phyloP scores from a whole-genome alignment of 2,329 filamentous ascomycete species.

The Trichoderma arundinaceum region DNA sequence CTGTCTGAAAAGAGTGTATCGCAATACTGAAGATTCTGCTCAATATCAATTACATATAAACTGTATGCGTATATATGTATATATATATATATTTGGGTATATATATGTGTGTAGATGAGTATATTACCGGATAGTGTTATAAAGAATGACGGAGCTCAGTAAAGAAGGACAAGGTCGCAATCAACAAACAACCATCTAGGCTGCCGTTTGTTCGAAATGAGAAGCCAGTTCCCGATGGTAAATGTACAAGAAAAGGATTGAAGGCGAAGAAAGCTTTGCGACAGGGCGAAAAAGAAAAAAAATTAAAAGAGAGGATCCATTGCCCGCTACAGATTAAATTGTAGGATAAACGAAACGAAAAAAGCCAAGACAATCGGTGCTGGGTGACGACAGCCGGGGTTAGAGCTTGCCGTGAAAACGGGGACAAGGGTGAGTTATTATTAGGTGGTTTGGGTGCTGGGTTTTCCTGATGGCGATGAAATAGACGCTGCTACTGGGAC shows the following conservation, averaged over 20 bases:
- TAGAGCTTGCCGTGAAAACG: constrained; percentile 7
- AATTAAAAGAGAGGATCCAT: constrained; percentile 10
- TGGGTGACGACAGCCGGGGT: constrained; percentile 20
- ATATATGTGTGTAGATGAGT: background rate
- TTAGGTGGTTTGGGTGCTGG: background rate
- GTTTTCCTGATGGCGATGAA: background rate
- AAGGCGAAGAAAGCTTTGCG: background rate
- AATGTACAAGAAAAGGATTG: constrained; percentile 11
- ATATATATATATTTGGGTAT: background rate
- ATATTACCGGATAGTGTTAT: constrained; percentile 4
- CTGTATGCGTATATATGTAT: constrained; percentile 1
- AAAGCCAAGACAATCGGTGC: constrained; percentile 10
- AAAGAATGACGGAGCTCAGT: constrained; percentile 11
- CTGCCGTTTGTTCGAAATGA: constrained; percentile 3
- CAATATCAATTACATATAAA: background rate
- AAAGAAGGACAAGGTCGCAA: constrained; percentile 8
- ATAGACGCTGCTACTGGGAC: background rate
- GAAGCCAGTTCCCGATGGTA: constrained; percentile 20
- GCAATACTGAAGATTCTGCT: background rate
- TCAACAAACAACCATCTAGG: constrained; percentile 23
- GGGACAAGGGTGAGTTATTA: constrained; percentile 13
- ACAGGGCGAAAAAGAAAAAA: background rate
- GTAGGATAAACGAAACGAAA: constrained; percentile 12
- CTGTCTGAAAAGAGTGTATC: background rate
- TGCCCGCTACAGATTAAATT: constrained; percentile 3